A percentile compares a stretch with the other conserved stretches of the same genome.
These are phyloP conservation scores for Erodium trifolium DNA, from an alignment of 441 rosid genomes.

Conservation along the genomic window DNA sequence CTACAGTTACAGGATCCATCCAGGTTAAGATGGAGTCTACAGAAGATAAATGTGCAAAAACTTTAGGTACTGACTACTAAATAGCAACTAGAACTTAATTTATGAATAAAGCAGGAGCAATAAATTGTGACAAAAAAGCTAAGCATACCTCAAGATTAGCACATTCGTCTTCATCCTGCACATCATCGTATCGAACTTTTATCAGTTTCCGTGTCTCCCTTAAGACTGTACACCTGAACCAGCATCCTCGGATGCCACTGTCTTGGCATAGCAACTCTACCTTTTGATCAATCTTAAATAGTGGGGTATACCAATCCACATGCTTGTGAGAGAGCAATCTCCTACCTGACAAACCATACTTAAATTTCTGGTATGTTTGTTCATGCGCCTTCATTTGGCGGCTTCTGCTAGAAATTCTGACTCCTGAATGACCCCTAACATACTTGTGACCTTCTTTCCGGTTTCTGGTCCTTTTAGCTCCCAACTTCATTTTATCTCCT, in stretches of 20 bases:
- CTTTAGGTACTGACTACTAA: neutral
- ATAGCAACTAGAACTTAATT: neutral
- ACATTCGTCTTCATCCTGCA: slow-evolving; percentile 69
- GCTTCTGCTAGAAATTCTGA: slow-evolving; percentile 22
- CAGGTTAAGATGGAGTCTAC: too few relatives aligned
- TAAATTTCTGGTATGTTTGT: slow-evolving; percentile 37
- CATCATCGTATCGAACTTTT: slow-evolving; percentile 76
- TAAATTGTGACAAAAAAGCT: neutral
- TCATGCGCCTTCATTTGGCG: slow-evolving; percentile 27
- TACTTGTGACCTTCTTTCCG: slow-evolving; percentile 31
- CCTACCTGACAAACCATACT: slow-evolving; percentile 39
- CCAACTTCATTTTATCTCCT: slow-evolving; percentile 42
- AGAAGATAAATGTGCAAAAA: neutral
- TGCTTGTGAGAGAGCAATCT: slow-evolving; percentile 47
- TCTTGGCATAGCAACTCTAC: slow-evolving; percentile 87
- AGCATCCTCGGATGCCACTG: slow-evolving; percentile 95
- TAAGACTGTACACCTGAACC: slow-evolving; percentile 88
- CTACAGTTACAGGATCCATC: too few relatives aligned
- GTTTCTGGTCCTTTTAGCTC: slow-evolving; percentile 53
- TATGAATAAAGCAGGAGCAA: slow-evolving; percentile 3
- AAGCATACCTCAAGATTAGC: slow-evolving; percentile 78
- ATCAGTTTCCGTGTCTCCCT: slow-evolving; percentile 53
- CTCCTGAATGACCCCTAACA: slow-evolving; percentile 29
- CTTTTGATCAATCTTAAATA: slow-evolving; percentile 53
- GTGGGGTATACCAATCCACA: slow-evolving; percentile 30